phyloP scores from a whole-genome alignment of 73 alveolate genomes.

The Urostyla sp. region DNA sequence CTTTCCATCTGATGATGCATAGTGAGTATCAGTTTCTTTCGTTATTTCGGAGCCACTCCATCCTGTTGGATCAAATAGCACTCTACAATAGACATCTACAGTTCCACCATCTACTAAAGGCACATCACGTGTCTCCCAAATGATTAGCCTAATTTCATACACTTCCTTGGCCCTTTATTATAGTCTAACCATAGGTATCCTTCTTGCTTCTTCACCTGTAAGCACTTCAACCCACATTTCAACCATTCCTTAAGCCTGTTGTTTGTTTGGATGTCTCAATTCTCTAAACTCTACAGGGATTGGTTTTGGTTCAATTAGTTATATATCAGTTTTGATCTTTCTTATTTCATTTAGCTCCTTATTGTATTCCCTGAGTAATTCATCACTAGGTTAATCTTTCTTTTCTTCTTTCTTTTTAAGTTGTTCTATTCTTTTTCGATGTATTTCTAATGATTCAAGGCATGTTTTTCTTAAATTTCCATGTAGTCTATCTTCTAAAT shows the following conservation, averaged over 20 bases:
- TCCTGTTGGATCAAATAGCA: constrained; percentile 92
- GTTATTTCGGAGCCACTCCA: constrained; percentile 80
- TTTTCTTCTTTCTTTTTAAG: constrained; percentile 20
- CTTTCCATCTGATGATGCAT: constrained; percentile 93
- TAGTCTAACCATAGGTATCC: constrained; percentile 76
- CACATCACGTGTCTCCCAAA: constrained; percentile 96
- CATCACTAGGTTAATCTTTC: constrained; percentile 11
- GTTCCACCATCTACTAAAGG: constrained; percentile 89
- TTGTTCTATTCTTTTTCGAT: constrained; percentile 24
- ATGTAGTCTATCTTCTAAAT: constrained; percentile 93
- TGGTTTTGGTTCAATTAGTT: constrained; percentile 65
- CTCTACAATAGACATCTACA: constrained; percentile 89
- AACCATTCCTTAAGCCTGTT: constrained; percentile 92
- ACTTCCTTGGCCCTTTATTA: constrained; percentile 85
- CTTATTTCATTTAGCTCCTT: constrained; percentile 36
- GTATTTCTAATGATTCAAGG: constrained; percentile 7
- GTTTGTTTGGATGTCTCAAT: constrained; percentile 75
- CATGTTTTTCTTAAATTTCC: constrained; percentile 63
- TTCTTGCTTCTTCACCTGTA: constrained; percentile 83
- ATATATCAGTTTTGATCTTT: constrained; percentile 15
- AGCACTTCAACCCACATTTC: constrained; percentile 93
- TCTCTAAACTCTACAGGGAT: constrained; percentile 93
- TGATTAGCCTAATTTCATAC: constrained; percentile 93
- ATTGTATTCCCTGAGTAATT: constrained; percentile 31
- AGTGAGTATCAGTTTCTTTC: constrained; percentile 95